phyloP scores from a whole-genome alignment of 2,329 filamentous ascomycete genomes.

The Diaporthe citri region DNA sequence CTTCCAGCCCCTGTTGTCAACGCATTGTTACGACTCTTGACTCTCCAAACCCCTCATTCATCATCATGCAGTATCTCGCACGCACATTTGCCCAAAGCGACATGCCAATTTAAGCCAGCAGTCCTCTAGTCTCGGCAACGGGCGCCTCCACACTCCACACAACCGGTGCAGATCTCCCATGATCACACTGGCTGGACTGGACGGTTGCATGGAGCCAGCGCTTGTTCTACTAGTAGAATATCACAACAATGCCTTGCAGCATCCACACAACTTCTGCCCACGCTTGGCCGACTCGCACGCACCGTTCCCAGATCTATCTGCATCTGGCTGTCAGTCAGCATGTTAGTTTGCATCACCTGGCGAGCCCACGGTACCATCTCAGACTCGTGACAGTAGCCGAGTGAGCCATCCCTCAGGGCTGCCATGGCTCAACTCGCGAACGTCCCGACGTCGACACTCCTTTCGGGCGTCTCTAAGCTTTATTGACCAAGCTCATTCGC shows the following conservation, averaged over 20 bases:
- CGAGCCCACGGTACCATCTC: slow-evolving; percentile 31
- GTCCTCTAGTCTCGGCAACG: slow-evolving; percentile 21
- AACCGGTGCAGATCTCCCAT: slow-evolving; percentile 21
- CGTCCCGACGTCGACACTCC: neutral
- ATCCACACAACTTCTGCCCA: neutral
- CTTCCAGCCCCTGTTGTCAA: slow-evolving; percentile 2
- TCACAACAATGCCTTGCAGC: slow-evolving; percentile 26
- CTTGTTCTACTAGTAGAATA: slow-evolving; percentile 2
- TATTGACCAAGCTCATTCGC: neutral
- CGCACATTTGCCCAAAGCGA: slow-evolving; percentile 7
- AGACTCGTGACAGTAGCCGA: neutral
- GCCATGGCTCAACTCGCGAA: neutral
- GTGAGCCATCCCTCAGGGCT: slow-evolving; percentile 9
- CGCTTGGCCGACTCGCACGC: slow-evolving; percentile 4
- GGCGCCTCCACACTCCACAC: slow-evolving; percentile 22
- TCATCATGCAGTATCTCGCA: slow-evolving; percentile 31
- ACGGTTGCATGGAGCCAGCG: slow-evolving; percentile 20
- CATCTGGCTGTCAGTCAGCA: neutral
- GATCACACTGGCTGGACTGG: slow-evolving; percentile 8
- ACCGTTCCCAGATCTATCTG: neutral
- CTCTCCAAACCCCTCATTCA: slow-evolving; percentile 15
- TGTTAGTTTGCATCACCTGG: slow-evolving; percentile 28
- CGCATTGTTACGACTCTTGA: slow-evolving; percentile 1
- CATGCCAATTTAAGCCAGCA: slow-evolving; percentile 9
- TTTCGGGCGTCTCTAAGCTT: neutral